phyloP scores from a whole-genome alignment of 768 basidiomycete genomes.

The Lanmaoa rubissima region DNA sequence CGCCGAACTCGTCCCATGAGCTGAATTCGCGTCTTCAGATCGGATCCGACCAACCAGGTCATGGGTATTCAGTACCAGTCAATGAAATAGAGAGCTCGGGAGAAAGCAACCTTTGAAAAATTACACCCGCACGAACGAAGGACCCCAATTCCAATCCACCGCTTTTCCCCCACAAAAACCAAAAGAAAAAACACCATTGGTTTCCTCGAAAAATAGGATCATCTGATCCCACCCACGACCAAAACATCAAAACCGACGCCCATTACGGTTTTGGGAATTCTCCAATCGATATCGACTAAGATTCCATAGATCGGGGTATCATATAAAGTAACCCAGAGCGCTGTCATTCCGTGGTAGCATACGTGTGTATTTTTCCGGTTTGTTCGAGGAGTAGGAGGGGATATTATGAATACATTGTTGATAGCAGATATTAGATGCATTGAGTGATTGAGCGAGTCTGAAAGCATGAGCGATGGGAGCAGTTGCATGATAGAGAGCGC shows the following conservation, averaged over 20 bases:
- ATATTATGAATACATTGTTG: slow-evolving; percentile 23
- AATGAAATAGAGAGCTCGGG: background rate
- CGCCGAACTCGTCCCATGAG: no score
- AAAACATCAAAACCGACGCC: background rate
- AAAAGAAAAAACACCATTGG: background rate
- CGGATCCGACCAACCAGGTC: no score
- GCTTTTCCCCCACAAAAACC: background rate
- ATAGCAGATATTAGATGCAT: slow-evolving; percentile 24
- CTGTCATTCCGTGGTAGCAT: slow-evolving; percentile 3
- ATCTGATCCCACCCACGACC: no score
- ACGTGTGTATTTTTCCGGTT: slow-evolving; percentile 9
- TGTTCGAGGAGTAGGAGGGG: background rate
- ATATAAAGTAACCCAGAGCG: background rate
- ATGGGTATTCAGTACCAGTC: background rate
- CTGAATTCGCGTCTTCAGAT: no score
- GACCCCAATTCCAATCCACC: background rate
- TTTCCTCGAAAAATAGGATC: background rate
- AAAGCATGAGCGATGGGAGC: slow-evolving; percentile 11
- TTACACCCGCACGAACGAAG: background rate
- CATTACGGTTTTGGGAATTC: background rate
- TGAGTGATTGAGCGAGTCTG: slow-evolving; percentile 5
- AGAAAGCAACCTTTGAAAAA: no score
- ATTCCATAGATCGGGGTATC: background rate
- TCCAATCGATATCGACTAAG: background rate
- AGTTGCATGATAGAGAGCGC: slow-evolving; percentile 6